Base-by-base conservation (phyloP, 345 rosid genomes). In the Punica granatum region DNA sequence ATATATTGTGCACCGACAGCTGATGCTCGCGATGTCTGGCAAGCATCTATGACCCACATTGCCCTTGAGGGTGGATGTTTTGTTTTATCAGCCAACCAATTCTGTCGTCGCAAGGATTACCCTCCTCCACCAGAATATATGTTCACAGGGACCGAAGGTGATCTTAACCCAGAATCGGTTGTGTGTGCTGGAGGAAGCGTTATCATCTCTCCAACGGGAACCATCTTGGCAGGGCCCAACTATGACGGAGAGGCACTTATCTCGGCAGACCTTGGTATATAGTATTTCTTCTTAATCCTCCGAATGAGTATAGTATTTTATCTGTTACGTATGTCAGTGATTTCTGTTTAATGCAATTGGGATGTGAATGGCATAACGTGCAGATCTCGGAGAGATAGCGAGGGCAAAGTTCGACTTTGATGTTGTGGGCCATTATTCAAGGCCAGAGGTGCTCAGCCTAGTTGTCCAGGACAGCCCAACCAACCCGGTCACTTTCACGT, bases 1-100 rank as follows among this genome's bases (percentile, higher is more conserved):
- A 90, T 93, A 68, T 93, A 93, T 75, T 90, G 98, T 78, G 96
- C 97, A 35, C 98, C 98, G 0, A 90, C 98, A 14, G 98, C 98
- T 71, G 98, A 93, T 81, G 48, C 92, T 30, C 79, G 97, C 82
- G 83, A 79, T 6, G 76, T 79, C 63, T 93, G 98, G 99, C 91
- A 77, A 76, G 88, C 98, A 31, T 83, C 96, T 7, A 85, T 93
- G 88, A 93, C 89, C 62, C 96, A 90, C 63, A 90, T 93, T n/a
- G 97, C 97, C 75, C 90, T 89, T 54, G 98, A 93, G 68, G 98
- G 97, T 46, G 97, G 96, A 73, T 93, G 99, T 67, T 90, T 89
- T 72, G 96, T 93, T 46, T 69, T 90, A 59, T 84, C 97, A 23
- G 96, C 96, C 51, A 90, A 93, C 74, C 99, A 93, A 14, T 93